Evolutionary conservation across 2,329 filamentous ascomycete species (phyloP).

Genomic region (Epichloe festucae): DNA sequence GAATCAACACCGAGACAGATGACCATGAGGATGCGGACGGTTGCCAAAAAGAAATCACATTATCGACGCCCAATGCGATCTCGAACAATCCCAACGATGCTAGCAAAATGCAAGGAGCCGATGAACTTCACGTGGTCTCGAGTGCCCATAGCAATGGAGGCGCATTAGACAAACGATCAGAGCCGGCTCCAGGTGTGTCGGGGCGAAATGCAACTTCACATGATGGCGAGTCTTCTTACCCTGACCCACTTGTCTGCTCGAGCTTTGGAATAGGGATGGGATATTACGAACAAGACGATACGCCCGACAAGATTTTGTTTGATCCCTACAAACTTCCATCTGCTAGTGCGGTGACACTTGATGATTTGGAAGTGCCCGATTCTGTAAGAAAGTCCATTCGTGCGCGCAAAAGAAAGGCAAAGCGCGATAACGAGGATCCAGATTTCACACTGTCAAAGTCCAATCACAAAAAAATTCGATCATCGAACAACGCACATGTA

Average conservation of each 20-base stretch:
- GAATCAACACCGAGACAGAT: conserved; percentile 13
- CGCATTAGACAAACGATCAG: background rate
- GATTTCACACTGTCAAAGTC: conserved; percentile 36
- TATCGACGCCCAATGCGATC: background rate
- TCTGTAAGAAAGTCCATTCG: conserved; percentile 42
- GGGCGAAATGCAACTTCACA: background rate
- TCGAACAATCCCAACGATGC: background rate
- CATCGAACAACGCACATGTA: conserved; percentile 16
- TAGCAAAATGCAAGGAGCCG: background rate
- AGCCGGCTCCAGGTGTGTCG: background rate
- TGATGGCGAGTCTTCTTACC: conserved; percentile 26
- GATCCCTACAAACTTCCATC: conserved; percentile 42
- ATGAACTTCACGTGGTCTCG: background rate
- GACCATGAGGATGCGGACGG: conserved; percentile 9
- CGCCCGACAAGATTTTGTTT: conserved; percentile 44
- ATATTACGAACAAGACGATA: conserved; percentile 47
- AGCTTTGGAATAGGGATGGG: conserved; percentile 44
- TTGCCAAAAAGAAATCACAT: background rate
- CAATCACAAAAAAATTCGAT: conserved; percentile 29
- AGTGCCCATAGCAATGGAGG: background rate
- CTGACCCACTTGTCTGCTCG: conserved; percentile 33
- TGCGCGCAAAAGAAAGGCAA: conserved; percentile 38
- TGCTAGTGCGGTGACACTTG: conserved; percentile 27
- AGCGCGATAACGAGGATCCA: conserved; percentile 39
- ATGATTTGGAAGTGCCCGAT: conserved; percentile 37